Conservation (phyloP, 2,329 filamentous ascomycete species). For the Aureobasidium mangrovei region DNA sequence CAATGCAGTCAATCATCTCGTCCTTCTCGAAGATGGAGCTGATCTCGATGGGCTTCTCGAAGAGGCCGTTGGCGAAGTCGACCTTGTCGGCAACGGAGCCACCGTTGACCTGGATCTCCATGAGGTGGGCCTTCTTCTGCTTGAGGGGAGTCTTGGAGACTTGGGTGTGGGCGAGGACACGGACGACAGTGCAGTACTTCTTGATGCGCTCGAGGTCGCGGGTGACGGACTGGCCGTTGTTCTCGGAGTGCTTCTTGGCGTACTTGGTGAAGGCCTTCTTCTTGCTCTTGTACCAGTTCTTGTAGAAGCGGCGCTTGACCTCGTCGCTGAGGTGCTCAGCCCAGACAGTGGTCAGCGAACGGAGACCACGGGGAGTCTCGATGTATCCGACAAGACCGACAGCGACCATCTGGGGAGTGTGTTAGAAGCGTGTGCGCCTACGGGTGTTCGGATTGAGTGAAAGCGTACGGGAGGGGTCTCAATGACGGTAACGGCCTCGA, state of each 20-base stretch:
- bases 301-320: constrained; percentile 99
- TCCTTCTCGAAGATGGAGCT: constrained; percentile 96
- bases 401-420: constrained; percentile 76
- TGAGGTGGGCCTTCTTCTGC: constrained; percentile 99
- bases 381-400: constrained; percentile 99
- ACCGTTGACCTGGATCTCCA: constrained; percentile 99
- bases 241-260: constrained; percentile 99
- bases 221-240: constrained; percentile 79
- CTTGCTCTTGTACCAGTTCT: constrained; percentile 99
- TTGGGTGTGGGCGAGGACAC: constrained; percentile 98
- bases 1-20: constrained; percentile 98
- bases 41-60: constrained; percentile 98
- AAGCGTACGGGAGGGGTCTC: constrained; percentile 76
- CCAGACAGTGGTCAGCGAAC: constrained; percentile 99
- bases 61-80: constrained; percentile 85
- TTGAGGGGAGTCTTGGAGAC: constrained; percentile 98
- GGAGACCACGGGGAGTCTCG: constrained; percentile 98
- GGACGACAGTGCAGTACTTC: constrained; percentile 99
- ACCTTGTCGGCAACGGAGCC: constrained; percentile 95
- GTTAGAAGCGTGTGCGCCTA: not conserved
- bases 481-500: constrained; percentile 80
- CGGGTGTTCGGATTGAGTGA: not conserved
- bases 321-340: constrained; percentile 98
- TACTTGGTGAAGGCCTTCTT: constrained; percentile 99
- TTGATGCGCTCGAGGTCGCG: constrained; percentile 99